Conservation (phyloP, 2,329 filamentous ascomycete genomes). For the Emmonsia crescens region DNA sequence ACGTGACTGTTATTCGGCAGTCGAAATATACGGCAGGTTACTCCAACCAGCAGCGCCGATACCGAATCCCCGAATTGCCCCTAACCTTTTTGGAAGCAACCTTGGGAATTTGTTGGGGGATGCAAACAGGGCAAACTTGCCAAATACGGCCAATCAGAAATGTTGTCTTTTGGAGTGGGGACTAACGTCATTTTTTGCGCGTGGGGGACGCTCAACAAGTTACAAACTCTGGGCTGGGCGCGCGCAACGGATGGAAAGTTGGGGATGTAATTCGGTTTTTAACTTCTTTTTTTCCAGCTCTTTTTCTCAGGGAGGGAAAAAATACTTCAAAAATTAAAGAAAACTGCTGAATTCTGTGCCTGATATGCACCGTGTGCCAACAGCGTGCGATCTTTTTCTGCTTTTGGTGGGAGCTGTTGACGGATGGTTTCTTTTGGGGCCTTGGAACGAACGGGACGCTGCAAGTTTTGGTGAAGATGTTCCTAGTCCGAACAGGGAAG, state of each 20-base stretch:
- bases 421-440: neutral
- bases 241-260: neutral
- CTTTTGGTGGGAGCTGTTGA: neutral
- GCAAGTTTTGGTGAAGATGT: neutral
- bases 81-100: no score
- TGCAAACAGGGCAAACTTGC: conserved; percentile 4
- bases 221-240: neutral
- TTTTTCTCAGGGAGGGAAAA: neutral
- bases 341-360: neutral
- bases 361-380: neutral
- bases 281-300: neutral
- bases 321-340: no score
- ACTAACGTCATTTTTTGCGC: conserved; percentile 1
- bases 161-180: neutral
- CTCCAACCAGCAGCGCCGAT: neutral
- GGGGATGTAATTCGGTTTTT: neutral
- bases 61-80: neutral
- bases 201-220: neutral
- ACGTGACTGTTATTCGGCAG: neutral
- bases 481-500: neutral
- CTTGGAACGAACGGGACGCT: no score
- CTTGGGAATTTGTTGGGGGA: conserved; percentile 5
- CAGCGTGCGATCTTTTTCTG: neutral
- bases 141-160: neutral
- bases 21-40: neutral